Evolutionary conservation across 2,329 filamentous ascomycete species (phyloP), one percentile per base, ranked within the genome.

Genomic region (Apiospora arundinis): DNA sequence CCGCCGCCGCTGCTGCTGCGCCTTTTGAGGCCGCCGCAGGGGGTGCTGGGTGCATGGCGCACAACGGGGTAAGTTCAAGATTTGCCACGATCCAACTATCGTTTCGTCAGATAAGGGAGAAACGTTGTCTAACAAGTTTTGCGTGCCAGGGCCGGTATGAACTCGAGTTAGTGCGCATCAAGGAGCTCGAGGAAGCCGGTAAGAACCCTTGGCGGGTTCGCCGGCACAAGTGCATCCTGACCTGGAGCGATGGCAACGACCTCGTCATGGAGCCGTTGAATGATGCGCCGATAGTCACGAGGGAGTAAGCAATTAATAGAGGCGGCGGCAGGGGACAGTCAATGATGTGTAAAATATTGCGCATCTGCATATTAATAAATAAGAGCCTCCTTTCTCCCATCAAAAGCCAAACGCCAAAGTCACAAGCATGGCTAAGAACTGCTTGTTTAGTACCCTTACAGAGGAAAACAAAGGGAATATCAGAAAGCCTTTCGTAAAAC

Each of bases 121-220:
- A n/a, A 5, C 9, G 3, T 3, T 40, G 40, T n/a, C 18, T 25
- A 42, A 21, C 67, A 7, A 72, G 25, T 16, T 21, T 46, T 21
- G 56, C 18, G 16, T 9, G 32, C 3, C 37, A 78, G 79, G 78
- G 73, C 52, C 74, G 68, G 46, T 76, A 72, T 60, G 74, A 72
- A 48, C 74, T 79, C 23, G 77, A 80, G n/a, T 71, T 81, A 12
- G 67, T 76, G 37, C 73, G 76, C 23, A 68, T 78, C 25, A 63
- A 68, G 0, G 77, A 75, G 40, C 72, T 80, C 14, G 79, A 80
- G 46, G 70, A 73, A 11, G 71, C 75, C 25, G 77, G 77, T 2
- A 60, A 75, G 25, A 81, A 82, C 68, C 78, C 78, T 0, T 81
- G 78, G 79, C 74, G 79, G 4, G 76, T 81, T 66, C 76, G 73